phyloP scores from a whole-genome alignment of 768 basidiomycete genomes.

The Mycena epipterygia region DNA sequence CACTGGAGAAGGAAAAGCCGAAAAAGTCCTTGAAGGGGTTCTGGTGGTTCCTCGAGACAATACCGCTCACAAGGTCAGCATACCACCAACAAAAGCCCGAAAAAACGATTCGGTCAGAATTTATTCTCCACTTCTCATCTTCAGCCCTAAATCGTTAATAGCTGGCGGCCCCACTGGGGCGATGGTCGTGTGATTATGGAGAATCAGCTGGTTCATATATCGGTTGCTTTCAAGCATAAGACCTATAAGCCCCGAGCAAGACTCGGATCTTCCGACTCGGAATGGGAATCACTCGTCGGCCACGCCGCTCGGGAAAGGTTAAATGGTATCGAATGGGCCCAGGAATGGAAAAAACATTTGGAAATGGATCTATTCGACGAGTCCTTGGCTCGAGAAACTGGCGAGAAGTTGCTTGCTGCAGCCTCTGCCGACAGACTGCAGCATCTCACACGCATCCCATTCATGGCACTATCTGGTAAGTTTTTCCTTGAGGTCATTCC shows the following conservation, averaged over 20 bases:
- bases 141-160: not conserved
- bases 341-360: not conserved
- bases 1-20: no score
- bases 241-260: not conserved
- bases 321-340: no score
- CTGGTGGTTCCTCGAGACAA: not conserved
- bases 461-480: not conserved
- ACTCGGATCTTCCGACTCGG: not conserved
- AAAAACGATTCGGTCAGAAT: not conserved
- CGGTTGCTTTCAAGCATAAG: not conserved
- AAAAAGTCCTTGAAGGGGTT: not conserved
- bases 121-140: not conserved
- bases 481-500: not conserved
- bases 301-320: no score
- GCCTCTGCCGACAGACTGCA: not conserved
- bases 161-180: not conserved
- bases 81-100: not conserved
- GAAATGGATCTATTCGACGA: conserved; percentile 5
- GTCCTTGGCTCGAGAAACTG: not conserved
- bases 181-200: not conserved
- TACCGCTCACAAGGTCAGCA: not conserved
- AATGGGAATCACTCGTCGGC: not conserved
- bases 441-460: not conserved
- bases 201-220: not conserved
- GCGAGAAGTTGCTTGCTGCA: not conserved